A percentile compares a stretch with the other conserved stretches of the same genome.
Conservation (phyloP, 768 basidiomycete genomes). For the Termitomyces sp. region DNA sequence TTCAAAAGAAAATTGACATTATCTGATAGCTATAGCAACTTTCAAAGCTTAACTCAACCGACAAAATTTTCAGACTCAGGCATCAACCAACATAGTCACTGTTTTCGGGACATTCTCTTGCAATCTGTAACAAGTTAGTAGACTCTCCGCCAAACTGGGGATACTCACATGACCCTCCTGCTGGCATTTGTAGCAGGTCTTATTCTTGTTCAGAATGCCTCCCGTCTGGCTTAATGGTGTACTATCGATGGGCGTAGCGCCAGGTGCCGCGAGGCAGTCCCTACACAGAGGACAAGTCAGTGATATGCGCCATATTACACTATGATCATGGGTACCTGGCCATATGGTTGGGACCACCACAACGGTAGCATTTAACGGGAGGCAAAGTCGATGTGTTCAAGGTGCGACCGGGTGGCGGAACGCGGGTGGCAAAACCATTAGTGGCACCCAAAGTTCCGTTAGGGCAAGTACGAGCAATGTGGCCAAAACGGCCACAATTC, state of each 20-base stretch:
- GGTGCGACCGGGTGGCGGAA: slow-evolving; percentile 68
- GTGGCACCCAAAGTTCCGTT: slow-evolving; percentile 29
- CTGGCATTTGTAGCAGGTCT: slow-evolving; percentile 87
- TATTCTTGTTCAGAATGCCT: slow-evolving; percentile 46
- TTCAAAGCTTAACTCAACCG: not conserved
- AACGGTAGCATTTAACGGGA: slow-evolving; percentile 85
- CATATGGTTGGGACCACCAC: slow-evolving; percentile 86
- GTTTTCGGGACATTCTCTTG: slow-evolving; percentile 59
- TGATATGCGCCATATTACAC: slow-evolving; percentile 3
- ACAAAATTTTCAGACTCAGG: not conserved
- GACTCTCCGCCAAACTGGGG: not conserved
- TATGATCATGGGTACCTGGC: slow-evolving; percentile 47
- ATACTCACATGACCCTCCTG: slow-evolving; percentile 79
- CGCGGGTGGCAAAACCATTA: slow-evolving; percentile 56
- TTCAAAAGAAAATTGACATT: slow-evolving; percentile 5
- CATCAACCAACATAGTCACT: slow-evolving; percentile 46
- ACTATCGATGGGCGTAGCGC: slow-evolving; percentile 51
- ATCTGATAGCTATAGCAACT: slow-evolving; percentile 9
- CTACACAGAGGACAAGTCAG: slow-evolving; percentile 27
- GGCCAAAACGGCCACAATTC: slow-evolving; percentile 81
- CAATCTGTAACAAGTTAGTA: slow-evolving; percentile 39
- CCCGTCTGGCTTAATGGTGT: slow-evolving; percentile 30
- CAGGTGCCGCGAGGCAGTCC: slow-evolving; percentile 78
- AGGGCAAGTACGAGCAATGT: slow-evolving; percentile 76
- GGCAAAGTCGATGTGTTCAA: slow-evolving; percentile 74